These are phyloP conservation scores for Globisporangium acanthophoron DNA, from an alignment of 352 stramenopile genomes.

Conservation along the genomic window DNA sequence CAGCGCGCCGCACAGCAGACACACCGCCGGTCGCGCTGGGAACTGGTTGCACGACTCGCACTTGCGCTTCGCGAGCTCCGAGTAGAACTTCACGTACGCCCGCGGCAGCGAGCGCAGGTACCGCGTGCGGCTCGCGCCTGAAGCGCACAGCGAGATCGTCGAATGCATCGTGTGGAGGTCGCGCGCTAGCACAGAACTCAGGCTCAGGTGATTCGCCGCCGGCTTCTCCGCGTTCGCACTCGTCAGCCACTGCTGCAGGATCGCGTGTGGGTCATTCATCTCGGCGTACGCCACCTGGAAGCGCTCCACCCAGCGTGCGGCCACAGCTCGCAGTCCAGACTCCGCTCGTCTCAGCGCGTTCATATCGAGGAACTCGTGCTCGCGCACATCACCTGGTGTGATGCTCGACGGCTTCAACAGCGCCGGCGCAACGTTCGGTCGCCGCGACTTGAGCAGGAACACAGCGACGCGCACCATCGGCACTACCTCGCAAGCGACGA, in stretches of 20 bases:
- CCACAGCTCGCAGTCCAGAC: conserved; percentile 25
- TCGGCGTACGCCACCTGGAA: conserved; percentile 70
- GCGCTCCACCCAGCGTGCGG: conserved; percentile 53
- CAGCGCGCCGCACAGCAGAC: conserved; percentile 74
- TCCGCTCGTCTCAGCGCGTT: conserved; percentile 16
- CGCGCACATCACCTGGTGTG: conserved; percentile 32
- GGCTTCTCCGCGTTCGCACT: conserved; percentile 43
- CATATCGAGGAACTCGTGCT: conserved; percentile 48
- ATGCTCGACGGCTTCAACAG: conserved; percentile 57
- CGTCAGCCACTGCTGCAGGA: conserved; percentile 75
- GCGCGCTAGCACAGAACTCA: conserved; percentile 39
- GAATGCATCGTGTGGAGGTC: conserved; percentile 80
- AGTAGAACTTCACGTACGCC: conserved; percentile 84
- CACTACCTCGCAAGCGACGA: conserved; percentile 71
- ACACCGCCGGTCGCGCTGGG: conserved; percentile 75
- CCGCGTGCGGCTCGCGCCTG: conserved; percentile 52
- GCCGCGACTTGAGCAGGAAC: conserved; percentile 52
- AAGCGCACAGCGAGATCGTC: conserved; percentile 66
- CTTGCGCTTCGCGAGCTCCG: conserved; percentile 73
- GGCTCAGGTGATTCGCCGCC: conserved; percentile 17
- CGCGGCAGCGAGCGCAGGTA: conserved; percentile 70
- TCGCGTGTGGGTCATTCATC: conserved; percentile 65
- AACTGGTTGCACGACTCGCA: conserved; percentile 76
- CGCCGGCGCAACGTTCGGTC: conserved; percentile 5
- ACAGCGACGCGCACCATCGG: conserved; percentile 63